These are phyloP conservation scores for Colletotrichum euphorbiae DNA, from an alignment of 2,329 filamentous ascomycete genomes.

Conservation along the genomic window DNA sequence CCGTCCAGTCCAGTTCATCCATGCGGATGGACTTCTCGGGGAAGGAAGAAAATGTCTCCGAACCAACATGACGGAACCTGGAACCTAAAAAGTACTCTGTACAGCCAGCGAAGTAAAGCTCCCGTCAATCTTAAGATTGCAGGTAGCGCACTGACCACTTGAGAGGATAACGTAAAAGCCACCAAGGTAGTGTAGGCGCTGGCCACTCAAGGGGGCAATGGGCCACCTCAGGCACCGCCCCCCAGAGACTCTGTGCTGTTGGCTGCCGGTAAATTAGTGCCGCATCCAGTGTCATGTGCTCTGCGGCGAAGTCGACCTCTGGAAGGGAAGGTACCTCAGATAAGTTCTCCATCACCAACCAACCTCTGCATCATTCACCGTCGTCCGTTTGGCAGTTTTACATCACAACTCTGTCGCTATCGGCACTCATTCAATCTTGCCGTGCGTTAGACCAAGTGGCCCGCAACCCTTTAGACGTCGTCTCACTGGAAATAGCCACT, in stretches of 20 bases:
- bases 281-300: constrained; percentile 38
- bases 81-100: too few species aligned
- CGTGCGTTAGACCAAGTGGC: neutral
- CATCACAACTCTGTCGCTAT: neutral
- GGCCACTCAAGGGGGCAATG: neutral
- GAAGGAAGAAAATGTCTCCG: constrained; percentile 15
- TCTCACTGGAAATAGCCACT: constrained; percentile 10
- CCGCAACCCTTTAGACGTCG: neutral
- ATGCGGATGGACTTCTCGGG: neutral
- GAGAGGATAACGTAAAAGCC: constrained; percentile 38
- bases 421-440: neutral
- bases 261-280: constrained; percentile 27
- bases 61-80: constrained; percentile 12
- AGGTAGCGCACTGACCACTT: constrained; percentile 30
- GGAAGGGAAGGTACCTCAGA: neutral
- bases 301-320: constrained; percentile 4
- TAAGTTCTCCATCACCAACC: neutral
- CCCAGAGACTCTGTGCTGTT: neutral
- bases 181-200: neutral
- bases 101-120: too few species aligned
- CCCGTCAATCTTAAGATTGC: neutral
- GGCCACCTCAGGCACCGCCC: constrained; percentile 3
- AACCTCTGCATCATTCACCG: constrained; percentile 21
- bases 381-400: neutral
- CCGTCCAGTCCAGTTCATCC: neutral